A percentile compares a stretch with the other conserved stretches of the same genome.
These are phyloP conservation scores for Raphanus raphanistrum DNA, from an alignment of 345 rosid genomes.

Conservation along the genomic window DNA sequence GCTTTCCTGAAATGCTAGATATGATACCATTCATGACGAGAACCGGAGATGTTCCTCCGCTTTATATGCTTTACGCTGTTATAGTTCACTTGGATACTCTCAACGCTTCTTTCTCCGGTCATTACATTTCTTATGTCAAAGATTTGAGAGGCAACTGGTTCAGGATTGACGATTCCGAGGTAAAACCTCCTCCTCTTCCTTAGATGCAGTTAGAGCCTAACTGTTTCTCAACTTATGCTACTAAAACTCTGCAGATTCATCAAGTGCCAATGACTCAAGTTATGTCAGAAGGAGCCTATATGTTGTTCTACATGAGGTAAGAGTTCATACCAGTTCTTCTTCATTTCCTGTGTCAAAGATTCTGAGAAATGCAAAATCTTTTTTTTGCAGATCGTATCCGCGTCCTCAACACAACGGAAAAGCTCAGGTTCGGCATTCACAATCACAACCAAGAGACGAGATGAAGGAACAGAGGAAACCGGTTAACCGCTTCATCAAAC, in stretches of 20 bases:
- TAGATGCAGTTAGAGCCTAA: background rate
- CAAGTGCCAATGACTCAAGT: constrained; percentile 75
- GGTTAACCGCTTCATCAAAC: constrained; percentile 30
- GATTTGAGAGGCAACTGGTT: constrained; percentile 71
- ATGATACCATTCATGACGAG: constrained; percentile 83
- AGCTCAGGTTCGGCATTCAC: constrained; percentile 38
- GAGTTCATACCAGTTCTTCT: background rate
- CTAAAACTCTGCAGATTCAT: constrained; percentile 51
- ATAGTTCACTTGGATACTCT: constrained; percentile 84
- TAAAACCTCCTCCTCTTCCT: constrained; percentile 22
- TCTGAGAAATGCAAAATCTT: background rate
- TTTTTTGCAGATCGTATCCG: constrained; percentile 56
- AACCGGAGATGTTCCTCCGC: constrained; percentile 69
- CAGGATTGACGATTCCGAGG: constrained; percentile 83
- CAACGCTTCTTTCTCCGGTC: constrained; percentile 84
- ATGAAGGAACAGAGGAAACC: constrained; percentile 50
- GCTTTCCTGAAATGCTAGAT: constrained; percentile 80
- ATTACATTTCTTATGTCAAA: constrained; percentile 76
- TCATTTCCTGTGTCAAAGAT: background rate
- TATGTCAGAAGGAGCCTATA: constrained; percentile 94
- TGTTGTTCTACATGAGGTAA: constrained; percentile 85
- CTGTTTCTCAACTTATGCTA: background rate
- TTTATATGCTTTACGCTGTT: constrained; percentile 71
- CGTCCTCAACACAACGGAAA: constrained; percentile 53
- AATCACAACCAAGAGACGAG: constrained; percentile 33